These are phyloP conservation scores for Starmera amethionina DNA, from an alignment of 805 yeast genomes.

Conservation along the genomic window DNA sequence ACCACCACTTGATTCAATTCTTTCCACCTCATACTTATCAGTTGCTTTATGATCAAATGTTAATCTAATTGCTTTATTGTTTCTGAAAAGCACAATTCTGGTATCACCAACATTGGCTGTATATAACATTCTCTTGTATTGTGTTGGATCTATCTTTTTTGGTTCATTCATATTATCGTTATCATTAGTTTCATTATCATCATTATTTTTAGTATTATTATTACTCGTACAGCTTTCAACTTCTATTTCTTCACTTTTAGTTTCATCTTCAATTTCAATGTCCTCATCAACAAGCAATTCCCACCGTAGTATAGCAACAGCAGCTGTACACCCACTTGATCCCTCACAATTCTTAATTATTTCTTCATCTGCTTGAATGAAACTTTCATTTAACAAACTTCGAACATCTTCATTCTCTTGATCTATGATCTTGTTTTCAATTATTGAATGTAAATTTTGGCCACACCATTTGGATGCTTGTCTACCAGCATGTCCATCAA, in stretches of 20 bases:
- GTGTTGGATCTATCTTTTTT: constrained; percentile 18
- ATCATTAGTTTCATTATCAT: not conserved
- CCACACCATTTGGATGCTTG: constrained; percentile 95
- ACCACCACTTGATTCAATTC: constrained; percentile 78
- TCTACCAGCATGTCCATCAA: constrained; percentile 96
- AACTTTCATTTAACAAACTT: constrained; percentile 57
- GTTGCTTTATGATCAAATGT: constrained; percentile 93
- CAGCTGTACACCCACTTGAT: constrained; percentile 90
- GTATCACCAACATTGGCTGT: constrained; percentile 96
- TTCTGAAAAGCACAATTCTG: constrained; percentile 67
- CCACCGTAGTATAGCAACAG: constrained; percentile 86
- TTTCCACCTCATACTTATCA: constrained; percentile 63
- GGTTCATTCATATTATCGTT: constrained; percentile 10
- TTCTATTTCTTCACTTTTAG: not conserved
- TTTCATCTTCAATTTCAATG: not conserved
- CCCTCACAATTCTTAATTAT: constrained; percentile 54
- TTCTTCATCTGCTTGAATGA: constrained; percentile 63
- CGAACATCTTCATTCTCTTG: constrained; percentile 46
- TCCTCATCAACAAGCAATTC: constrained; percentile 33
- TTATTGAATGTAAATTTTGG: constrained; percentile 60
- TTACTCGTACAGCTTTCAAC: not conserved
- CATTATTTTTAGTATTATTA: not conserved
- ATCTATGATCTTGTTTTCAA: constrained; percentile 47
- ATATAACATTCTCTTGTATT: constrained; percentile 67
- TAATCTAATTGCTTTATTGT: constrained; percentile 66